A percentile compares a stretch with the other conserved stretches of the same genome.
Evolutionary conservation across 2,329 filamentous ascomycete species (phyloP).

Genomic region (Epicoccum sorghinum): DNA sequence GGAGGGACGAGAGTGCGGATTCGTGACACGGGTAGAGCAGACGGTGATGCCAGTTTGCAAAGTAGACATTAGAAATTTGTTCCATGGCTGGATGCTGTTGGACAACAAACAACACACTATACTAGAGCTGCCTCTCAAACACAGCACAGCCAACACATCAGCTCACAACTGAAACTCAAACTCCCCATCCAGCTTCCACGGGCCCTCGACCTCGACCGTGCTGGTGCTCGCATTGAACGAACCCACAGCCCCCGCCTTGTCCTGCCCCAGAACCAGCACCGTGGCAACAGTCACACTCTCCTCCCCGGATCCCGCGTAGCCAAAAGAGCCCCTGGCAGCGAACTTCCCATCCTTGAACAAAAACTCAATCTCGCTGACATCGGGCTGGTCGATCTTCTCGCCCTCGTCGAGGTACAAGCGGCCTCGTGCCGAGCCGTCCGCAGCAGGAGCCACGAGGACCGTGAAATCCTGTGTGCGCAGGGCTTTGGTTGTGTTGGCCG

Average conservation of each 20-base stretch:
- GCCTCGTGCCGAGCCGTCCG: slow-evolving; percentile 68
- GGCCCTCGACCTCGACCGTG: slow-evolving; percentile 31
- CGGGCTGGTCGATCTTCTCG: slow-evolving; percentile 65
- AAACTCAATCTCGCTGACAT: slow-evolving; percentile 66
- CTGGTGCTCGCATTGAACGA: slow-evolving; percentile 21
- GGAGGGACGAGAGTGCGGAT: too few relatives aligned
- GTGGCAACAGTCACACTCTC: slow-evolving; percentile 32
- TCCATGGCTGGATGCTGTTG: too few relatives aligned
- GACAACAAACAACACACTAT: too few relatives aligned
- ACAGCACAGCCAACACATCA: too few relatives aligned
- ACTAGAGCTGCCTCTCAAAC: too few relatives aligned
- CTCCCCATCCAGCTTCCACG: slow-evolving; percentile 34
- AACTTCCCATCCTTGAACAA: slow-evolving; percentile 62
- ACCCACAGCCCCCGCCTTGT: slow-evolving; percentile 19
- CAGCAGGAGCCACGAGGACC: slow-evolving; percentile 70
- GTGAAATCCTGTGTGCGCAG: slow-evolving; percentile 71
- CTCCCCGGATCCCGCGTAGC: slow-evolving; percentile 46
- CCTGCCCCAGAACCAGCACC: slow-evolving; percentile 39
- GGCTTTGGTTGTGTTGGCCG: slow-evolving; percentile 67
- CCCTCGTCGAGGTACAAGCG: slow-evolving; percentile 81
- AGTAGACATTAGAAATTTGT: too few relatives aligned
- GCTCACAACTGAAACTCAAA: slow-evolving; percentile 22
- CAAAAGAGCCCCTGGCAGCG: slow-evolving; percentile 60
- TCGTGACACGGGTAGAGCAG: too few relatives aligned
- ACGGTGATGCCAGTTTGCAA: too few relatives aligned